Evolutionary conservation across 345 rosid genomes (phyloP).

Genomic region (Reutealis trisperma): DNA sequence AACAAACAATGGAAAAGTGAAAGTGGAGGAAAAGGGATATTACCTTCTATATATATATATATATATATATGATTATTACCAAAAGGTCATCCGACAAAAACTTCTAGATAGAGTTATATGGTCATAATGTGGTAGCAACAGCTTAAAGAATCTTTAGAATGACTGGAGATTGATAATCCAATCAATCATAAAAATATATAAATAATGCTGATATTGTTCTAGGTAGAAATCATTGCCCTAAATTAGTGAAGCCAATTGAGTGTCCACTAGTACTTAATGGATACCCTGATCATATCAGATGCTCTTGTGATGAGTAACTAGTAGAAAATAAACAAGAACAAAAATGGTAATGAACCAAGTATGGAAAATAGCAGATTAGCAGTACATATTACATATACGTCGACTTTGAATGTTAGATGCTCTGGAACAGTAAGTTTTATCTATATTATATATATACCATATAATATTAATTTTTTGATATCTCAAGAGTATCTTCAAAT

Average conservation of each 20-base stretch:
- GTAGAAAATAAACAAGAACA: background rate
- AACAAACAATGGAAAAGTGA: background rate
- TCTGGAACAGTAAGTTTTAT: too few species aligned
- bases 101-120: background rate
- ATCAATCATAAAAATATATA: background rate
- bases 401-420: too few species aligned
- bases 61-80: background rate
- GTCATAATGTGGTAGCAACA: background rate
- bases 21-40: background rate
- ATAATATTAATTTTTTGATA: too few species aligned
- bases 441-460: too few species aligned
- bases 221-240: constrained; percentile 8
- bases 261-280: background rate
- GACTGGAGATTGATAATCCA: background rate
- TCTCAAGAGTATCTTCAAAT: too few species aligned
- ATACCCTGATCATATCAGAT: background rate
- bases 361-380: background rate
- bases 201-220: background rate
- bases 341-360: background rate
- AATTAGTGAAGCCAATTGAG: background rate
- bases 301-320: background rate
- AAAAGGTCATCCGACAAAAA: constrained; percentile 1
- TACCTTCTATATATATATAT: background rate
- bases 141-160: background rate
- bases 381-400: too few species aligned